Conservation (phyloP, 345 rosid genomes). For the Raphanus sativus region DNA sequence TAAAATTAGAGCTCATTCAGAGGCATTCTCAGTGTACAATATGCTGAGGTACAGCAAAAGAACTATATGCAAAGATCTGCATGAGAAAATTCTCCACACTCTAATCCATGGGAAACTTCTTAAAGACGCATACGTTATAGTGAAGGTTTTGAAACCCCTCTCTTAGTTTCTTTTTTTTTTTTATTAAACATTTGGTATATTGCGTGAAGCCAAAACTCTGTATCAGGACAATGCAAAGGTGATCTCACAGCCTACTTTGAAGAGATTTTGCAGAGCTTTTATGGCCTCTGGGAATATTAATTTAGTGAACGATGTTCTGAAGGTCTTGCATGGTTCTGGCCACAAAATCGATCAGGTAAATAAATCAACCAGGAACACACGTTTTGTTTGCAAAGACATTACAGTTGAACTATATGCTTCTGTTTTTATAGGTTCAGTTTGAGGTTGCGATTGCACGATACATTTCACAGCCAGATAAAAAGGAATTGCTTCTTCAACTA, state of each 20-base stretch:
- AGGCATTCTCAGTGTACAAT: constrained; percentile 76
- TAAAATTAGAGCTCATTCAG: constrained; percentile 58
- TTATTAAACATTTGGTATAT: neutral
- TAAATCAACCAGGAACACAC: neutral
- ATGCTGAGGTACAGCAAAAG: constrained; percentile 76
- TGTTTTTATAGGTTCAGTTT: constrained; percentile 55
- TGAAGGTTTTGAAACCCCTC: constrained; percentile 56
- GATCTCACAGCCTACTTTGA: constrained; percentile 68
- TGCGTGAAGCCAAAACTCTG: neutral
- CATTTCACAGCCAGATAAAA: constrained; percentile 66
- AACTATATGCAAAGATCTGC: constrained; percentile 75
- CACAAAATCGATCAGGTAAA: constrained; percentile 73
- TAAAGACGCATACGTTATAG: constrained; percentile 84
- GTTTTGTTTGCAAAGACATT: neutral
- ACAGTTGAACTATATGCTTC: neutral
- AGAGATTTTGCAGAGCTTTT: constrained; percentile 64
- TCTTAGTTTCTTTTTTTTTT: neutral
- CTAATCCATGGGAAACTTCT: constrained; percentile 69
- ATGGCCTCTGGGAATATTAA: constrained; percentile 67
- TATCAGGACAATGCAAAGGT: constrained; percentile 65
- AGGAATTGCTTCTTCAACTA: constrained; percentile 74
- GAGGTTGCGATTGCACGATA: constrained; percentile 57
- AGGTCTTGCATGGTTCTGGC: constrained; percentile 76
- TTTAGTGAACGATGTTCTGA: constrained; percentile 74
- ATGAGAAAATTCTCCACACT: constrained; percentile 78